Evolutionary conservation across 345 rosid genomes (phyloP).

Genomic region (Eucalyptus melliodora): DNA sequence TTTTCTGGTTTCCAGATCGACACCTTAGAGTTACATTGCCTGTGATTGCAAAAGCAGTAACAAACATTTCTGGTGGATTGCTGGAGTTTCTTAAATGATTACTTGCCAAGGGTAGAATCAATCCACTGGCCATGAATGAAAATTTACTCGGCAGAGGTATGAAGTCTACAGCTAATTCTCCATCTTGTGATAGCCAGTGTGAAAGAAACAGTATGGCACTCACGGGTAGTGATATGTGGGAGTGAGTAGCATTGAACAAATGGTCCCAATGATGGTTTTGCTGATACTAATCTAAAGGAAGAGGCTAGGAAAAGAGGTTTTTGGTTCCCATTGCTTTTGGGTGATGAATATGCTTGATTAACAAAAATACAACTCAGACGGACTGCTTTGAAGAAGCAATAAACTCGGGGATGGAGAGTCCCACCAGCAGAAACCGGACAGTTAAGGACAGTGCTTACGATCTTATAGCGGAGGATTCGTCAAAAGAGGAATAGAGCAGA

Average conservation of each 20-base stretch:
- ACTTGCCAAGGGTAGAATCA: not conserved
- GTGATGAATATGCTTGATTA: not conserved
- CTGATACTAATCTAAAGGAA: not conserved
- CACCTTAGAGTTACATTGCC: not conserved
- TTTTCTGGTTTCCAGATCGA: not conserved
- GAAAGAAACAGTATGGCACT: not conserved
- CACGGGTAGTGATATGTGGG: not conserved
- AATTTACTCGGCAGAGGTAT: not conserved
- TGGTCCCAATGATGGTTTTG: not conserved
- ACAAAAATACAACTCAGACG: not conserved
- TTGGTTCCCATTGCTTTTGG: not conserved
- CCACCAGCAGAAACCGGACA: not conserved
- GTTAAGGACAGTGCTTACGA: not conserved
- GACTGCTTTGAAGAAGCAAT: not conserved
- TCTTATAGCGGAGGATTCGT: not conserved
- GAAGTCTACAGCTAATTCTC: not conserved
- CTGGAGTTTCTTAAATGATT: not conserved
- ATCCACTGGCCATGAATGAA: not conserved
- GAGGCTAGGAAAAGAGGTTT: not conserved
- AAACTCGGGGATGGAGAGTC: not conserved
- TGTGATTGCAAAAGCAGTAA: not conserved
- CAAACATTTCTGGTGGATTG: not conserved
- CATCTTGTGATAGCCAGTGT: not conserved
- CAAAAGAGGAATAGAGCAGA: not conserved
- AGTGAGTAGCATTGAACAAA: not conserved